These are phyloP conservation scores for Phaeosphaeriaceae sp. DNA, from an alignment of 2,329 filamentous ascomycete genomes.

Conservation along the genomic window DNA sequence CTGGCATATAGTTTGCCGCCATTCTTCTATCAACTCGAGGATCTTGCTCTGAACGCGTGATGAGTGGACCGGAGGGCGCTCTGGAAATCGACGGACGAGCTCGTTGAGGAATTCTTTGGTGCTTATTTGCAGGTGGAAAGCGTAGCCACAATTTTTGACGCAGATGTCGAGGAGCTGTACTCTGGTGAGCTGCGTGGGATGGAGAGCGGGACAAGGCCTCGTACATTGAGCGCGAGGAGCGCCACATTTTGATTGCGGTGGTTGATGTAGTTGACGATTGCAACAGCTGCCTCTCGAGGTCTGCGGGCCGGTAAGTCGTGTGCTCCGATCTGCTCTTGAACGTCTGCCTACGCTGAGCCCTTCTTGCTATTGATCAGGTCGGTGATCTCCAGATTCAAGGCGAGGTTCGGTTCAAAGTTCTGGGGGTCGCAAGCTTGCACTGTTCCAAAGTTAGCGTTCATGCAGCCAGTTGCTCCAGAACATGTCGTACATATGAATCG, in stretches of 20 bases:
- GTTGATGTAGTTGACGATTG: conserved; percentile 94
- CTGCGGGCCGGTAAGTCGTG: conserved; percentile 47
- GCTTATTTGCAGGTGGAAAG: conserved; percentile 97
- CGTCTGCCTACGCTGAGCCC: conserved; percentile 72
- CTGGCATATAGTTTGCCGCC: conserved; percentile 97
- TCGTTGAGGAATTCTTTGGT: conserved; percentile 99
- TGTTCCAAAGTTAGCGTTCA: conserved; percentile 28
- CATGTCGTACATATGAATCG: conserved; percentile 77
- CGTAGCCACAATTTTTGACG: conserved; percentile 99
- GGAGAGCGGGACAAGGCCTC: conserved; percentile 33
- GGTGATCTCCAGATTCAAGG: conserved; percentile 92
- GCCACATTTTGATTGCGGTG: conserved; percentile 96
- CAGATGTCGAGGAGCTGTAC: conserved; percentile 88
- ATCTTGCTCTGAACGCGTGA: conserved; percentile 91
- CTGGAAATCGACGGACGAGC: conserved; percentile 92
- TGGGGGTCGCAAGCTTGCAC: conserved; percentile 94
- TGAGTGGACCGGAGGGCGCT: conserved; percentile 84
- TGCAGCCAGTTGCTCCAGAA: neutral
- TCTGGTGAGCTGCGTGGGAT: conserved; percentile 29
- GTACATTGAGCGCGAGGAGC: conserved; percentile 78
- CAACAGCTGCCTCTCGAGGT: conserved; percentile 90
- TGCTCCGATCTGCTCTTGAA: neutral
- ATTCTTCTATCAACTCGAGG: conserved; percentile 96
- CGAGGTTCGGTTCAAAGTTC: conserved; percentile 97
- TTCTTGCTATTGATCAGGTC: conserved; percentile 98